phyloP scores from a whole-genome alignment of 2,329 filamentous ascomycete species.

The Colletotrichum sp. region DNA sequence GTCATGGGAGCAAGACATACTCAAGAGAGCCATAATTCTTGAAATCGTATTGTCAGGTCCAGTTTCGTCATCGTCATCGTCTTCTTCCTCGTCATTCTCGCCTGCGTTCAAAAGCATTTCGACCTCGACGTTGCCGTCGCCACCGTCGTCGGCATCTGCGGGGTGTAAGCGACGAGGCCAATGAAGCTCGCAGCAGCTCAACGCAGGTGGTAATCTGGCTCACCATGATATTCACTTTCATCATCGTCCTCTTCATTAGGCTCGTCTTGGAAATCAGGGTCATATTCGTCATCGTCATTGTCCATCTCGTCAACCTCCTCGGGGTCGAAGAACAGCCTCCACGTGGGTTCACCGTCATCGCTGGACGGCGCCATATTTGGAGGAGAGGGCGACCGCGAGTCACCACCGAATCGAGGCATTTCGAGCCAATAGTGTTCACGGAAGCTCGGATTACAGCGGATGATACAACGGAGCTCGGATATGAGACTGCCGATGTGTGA shows the following conservation, averaged over 20 bases:
- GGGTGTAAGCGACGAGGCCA: slow-evolving; percentile 12
- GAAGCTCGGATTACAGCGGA: slow-evolving; percentile 12
- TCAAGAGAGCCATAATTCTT: neutral
- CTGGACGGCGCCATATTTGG: neutral
- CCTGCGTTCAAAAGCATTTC: slow-evolving; percentile 16
- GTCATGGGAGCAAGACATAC: neutral
- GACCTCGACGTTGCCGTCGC: slow-evolving; percentile 22
- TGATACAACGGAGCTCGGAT: slow-evolving; percentile 20
- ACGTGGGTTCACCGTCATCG: neutral
- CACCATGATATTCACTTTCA: slow-evolving; percentile 21
- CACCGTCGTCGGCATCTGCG: slow-evolving; percentile 30
- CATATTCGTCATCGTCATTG: slow-evolving; percentile 36
- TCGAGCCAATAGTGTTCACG: neutral
- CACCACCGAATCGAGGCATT: neutral
- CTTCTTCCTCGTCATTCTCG: slow-evolving; percentile 25
- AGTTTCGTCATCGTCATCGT: slow-evolving; percentile 25
- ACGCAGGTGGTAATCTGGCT: neutral
- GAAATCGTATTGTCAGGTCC: neutral
- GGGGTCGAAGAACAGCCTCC: neutral
- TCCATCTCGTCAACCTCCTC: slow-evolving; percentile 32
- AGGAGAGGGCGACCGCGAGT: neutral
- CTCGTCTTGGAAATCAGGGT: slow-evolving; percentile 29
- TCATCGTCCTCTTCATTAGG: slow-evolving; percentile 27
- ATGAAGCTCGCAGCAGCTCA: neutral
- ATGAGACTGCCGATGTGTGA: slow-evolving; percentile 17